Conservation (phyloP, 1,284 basidiomycete species). For the Heterobasidion annosum region DNA sequence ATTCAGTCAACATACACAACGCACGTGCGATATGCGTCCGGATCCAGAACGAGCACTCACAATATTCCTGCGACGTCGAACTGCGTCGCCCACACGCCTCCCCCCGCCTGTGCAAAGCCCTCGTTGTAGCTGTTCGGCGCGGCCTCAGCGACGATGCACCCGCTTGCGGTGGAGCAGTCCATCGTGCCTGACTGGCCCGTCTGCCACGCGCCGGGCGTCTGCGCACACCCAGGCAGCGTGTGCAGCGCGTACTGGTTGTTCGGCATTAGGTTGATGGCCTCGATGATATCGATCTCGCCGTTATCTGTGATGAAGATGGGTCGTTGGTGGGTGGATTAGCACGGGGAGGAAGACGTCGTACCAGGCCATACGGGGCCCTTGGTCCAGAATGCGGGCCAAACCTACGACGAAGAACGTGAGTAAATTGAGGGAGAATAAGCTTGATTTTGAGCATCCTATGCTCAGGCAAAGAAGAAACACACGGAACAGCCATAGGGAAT, state of each 20-base stretch:
- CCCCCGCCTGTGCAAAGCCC: constrained; percentile 55
- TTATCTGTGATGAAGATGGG: constrained; percentile 24
- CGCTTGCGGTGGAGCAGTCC: constrained; percentile 43
- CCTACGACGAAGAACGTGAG: constrained; percentile 1
- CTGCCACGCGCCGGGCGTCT: constrained; percentile 17
- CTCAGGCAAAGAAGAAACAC: constrained; percentile 11
- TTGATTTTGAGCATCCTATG: no score
- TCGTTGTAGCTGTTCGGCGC: constrained; percentile 49
- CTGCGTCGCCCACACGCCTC: constrained; percentile 68
- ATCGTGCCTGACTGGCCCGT: constrained; percentile 17
- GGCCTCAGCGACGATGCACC: constrained; percentile 56
- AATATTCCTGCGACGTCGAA: constrained; percentile 52
- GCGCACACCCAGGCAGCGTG: constrained; percentile 26
- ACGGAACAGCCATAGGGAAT: constrained; percentile 58
- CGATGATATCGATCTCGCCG: constrained; percentile 42
- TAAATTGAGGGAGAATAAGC: neutral
- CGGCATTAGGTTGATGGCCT: constrained; percentile 27
- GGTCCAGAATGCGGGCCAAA: constrained; percentile 34
- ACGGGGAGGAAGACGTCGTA: neutral
- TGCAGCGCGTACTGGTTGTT: constrained; percentile 58
- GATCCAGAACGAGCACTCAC: constrained; percentile 27
- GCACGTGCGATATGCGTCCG: constrained; percentile 1
- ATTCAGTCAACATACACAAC: constrained; percentile 6
- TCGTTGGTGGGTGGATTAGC: no score
- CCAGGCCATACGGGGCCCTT: constrained; percentile 27